Percentiles rank a stretch among this genome's conserved stretches.
phyloP scores from a whole-genome alignment of 2,329 filamentous ascomycete genomes.

The Aureobasidium sp. region DNA sequence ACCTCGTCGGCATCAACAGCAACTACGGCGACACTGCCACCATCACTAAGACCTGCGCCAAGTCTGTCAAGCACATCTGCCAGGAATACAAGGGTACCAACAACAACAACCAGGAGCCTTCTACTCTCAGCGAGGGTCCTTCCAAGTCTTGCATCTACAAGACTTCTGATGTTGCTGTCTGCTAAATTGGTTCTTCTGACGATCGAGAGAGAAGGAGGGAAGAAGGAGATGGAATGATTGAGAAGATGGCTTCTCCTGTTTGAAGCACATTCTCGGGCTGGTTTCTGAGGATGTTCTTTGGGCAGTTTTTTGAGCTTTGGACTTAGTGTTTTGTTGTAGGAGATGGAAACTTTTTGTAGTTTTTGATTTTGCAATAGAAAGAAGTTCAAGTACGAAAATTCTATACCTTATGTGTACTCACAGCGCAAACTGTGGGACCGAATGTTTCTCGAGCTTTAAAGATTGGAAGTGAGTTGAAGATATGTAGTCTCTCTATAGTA shows the following conservation, averaged over 20 bases:
- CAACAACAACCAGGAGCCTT: slow-evolving; percentile 26
- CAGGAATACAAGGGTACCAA: slow-evolving; percentile 27
- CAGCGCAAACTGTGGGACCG: no score
- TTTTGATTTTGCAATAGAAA: no score
- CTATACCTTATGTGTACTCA: no score
- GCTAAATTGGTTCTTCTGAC: background rate
- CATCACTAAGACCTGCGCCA: slow-evolving; percentile 33
- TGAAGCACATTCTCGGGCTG: background rate
- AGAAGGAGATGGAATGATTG: no score
- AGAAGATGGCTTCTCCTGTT: no score
- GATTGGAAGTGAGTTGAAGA: no score
- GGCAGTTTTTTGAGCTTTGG: background rate
- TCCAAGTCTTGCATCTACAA: slow-evolving; percentile 26
- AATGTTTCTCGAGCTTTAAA: no score
- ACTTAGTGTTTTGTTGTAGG: no score
- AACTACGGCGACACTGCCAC: slow-evolving; percentile 40
- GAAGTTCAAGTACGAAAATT: no score
- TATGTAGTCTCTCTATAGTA: no score
- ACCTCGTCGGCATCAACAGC: slow-evolving; percentile 41
- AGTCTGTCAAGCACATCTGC: slow-evolving; percentile 27
- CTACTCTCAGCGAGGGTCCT: slow-evolving; percentile 23
- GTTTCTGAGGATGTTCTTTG: background rate
- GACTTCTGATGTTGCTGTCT: slow-evolving; percentile 18
- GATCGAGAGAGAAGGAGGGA: background rate
- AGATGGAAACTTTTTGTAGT: no score